phyloP scores from a whole-genome alignment of 257 asterid genomes.

The Petrea volubilis region DNA sequence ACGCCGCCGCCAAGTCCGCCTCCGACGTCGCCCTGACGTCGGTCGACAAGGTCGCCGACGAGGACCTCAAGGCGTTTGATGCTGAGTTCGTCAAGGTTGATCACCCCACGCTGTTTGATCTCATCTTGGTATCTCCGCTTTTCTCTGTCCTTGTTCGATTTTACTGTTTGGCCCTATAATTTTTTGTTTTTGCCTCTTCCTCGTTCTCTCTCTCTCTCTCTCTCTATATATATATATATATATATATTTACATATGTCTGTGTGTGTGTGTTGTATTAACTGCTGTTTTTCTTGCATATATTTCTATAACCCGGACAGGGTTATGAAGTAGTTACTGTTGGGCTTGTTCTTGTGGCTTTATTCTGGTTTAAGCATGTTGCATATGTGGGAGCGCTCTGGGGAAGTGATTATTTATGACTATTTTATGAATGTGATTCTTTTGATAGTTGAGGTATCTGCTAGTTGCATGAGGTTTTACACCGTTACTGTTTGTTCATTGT shows the following conservation, averaged over 20 bases:
- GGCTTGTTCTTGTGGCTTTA: not conserved
- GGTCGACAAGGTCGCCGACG: constrained; percentile 34
- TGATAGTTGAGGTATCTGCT: not conserved
- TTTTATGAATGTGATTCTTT: not conserved
- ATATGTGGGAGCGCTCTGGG: not conserved
- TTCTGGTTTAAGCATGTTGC: not conserved
- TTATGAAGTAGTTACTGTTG: not conserved
- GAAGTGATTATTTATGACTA: not conserved
- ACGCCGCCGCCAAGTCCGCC: constrained; percentile 33
- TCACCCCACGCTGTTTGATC: constrained; percentile 58
- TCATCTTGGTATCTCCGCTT: constrained; percentile 39
- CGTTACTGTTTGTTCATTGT: no score
- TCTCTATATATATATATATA: no score
- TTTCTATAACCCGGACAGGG: not conserved
- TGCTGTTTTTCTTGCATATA: not conserved
- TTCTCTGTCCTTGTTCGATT: not conserved
- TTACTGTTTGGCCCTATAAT: not conserved
- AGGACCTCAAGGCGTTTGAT: constrained; percentile 48
- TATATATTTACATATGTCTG: no score
- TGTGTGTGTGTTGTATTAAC: no score
- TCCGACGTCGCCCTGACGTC: constrained; percentile 25
- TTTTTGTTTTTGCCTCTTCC: not conserved
- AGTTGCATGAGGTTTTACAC: not conserved
- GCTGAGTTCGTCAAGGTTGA: constrained; percentile 63
- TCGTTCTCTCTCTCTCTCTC: not conserved